phyloP scores from a whole-genome alignment of 2,329 filamentous ascomycete genomes.

The Trichoderma afroharzianum region DNA sequence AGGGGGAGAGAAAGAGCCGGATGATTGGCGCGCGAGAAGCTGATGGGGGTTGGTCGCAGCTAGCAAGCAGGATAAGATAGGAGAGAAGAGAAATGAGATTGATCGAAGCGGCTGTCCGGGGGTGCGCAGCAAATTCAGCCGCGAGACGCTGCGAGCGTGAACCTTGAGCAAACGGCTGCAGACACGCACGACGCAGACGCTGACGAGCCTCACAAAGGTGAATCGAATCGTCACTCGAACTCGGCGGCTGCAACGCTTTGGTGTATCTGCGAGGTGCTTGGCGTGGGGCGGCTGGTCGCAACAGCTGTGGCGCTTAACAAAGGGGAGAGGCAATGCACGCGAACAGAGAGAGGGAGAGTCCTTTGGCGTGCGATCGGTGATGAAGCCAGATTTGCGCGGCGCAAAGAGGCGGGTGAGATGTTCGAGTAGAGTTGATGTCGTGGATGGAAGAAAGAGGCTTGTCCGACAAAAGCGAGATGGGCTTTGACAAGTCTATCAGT shows the following conservation, averaged over 20 bases:
- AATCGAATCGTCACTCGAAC: constrained; percentile 6
- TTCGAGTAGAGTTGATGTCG: background rate
- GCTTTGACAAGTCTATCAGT: constrained; percentile 5
- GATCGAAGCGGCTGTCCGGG: background rate
- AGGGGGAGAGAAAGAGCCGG: background rate
- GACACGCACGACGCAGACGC: background rate
- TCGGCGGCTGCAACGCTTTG: background rate
- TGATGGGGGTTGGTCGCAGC: constrained; percentile 5
- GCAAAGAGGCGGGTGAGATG: background rate
- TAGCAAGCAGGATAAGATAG: constrained; percentile 7
- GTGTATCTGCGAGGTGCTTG: background rate
- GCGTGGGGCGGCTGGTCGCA: constrained; percentile 17
- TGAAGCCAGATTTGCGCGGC: background rate
- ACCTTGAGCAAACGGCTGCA: background rate
- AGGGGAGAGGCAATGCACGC: constrained; percentile 1
- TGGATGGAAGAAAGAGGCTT: background rate
- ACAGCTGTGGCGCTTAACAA: constrained; percentile 13
- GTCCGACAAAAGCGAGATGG: background rate
- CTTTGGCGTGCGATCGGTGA: background rate
- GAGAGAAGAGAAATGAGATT: constrained; percentile 6
- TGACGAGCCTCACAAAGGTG: background rate
- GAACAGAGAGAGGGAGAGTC: background rate
- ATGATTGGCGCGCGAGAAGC: background rate
- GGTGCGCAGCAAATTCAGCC: constrained; percentile 6
- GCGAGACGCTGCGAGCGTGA: background rate